These are phyloP conservation scores for Diaporthe nobilis DNA, from an alignment of 2,329 filamentous ascomycete species.

Conservation along the genomic window DNA sequence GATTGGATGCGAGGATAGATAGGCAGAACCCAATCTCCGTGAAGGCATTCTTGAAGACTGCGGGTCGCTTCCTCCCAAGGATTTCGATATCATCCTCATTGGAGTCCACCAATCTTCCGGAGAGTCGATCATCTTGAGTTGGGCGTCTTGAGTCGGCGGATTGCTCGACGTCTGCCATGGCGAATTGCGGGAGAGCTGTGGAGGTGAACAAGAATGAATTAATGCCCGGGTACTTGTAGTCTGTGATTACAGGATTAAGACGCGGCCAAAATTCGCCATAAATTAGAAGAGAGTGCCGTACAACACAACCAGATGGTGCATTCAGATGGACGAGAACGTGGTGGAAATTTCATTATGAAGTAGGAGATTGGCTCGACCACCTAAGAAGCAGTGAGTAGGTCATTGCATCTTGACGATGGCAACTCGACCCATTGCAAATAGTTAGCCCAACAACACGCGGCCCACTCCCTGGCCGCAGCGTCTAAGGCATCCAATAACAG, in stretches of 20 bases:
- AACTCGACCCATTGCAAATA: not conserved
- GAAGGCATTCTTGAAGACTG: conserved; percentile 10
- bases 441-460: not conserved
- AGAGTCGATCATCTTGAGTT: not conserved
- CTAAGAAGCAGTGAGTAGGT: not conserved
- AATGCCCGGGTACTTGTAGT: too few species aligned
- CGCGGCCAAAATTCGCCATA: not conserved
- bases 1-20: conserved; percentile 12
- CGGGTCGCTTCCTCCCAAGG: conserved; percentile 4
- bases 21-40: conserved; percentile 6
- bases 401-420: not conserved
- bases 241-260: not conserved
- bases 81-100: not conserved
- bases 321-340: not conserved
- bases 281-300: not conserved
- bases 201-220: not conserved
- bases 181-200: not conserved
- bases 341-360: not conserved
- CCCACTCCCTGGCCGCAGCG: not conserved
- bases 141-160: not conserved
- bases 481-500: not conserved
- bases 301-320: too few species aligned
- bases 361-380: not conserved
- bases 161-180: not conserved
- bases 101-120: not conserved